A percentile compares a stretch with the other conserved stretches of the same genome.
Evolutionary conservation across 1,139 yeast species (phyloP).

Genomic region (Blastobotrys elegans): DNA sequence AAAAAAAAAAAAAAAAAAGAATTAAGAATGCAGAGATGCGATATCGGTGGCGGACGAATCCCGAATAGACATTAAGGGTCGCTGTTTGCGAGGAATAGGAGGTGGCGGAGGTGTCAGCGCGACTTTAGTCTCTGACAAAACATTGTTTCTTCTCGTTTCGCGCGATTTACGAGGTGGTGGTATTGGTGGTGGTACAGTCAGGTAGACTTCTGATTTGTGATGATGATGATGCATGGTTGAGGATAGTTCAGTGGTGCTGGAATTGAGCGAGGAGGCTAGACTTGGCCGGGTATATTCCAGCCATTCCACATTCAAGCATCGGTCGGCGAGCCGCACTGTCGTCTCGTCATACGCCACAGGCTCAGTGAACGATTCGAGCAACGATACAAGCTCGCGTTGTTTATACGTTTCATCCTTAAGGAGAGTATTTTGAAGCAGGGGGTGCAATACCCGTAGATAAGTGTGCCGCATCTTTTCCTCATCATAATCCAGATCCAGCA

Average conservation of each 20-base stretch:
- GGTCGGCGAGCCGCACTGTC: conserved; percentile 55
- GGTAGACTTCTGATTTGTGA: neutral
- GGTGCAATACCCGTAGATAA: conserved; percentile 69
- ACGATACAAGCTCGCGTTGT: conserved; percentile 46
- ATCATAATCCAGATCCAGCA: conserved; percentile 58
- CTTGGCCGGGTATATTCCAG: conserved; percentile 31
- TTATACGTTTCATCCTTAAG: conserved; percentile 55
- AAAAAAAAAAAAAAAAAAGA: neutral
- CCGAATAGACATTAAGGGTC: conserved; percentile 13
- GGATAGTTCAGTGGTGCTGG: neutral
- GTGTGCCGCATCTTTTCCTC: conserved; percentile 66
- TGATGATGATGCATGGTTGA: neutral
- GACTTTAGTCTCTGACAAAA: neutral
- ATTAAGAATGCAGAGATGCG: conserved; percentile 13
- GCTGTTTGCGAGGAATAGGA: conserved; percentile 12
- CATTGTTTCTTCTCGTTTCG: neutral
- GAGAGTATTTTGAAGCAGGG: conserved; percentile 64
- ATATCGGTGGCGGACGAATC: conserved; percentile 19
- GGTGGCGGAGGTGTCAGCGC: conserved; percentile 6
- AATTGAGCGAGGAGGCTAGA: neutral
- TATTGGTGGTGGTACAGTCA: neutral
- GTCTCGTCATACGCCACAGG: conserved; percentile 29
- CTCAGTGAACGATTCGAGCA: conserved; percentile 44
- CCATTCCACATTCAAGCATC: conserved; percentile 60
- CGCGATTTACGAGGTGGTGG: conserved; percentile 7